A percentile compares a stretch with the other conserved stretches of the same genome.
phyloP scores from a whole-genome alignment of 2,329 filamentous ascomycete genomes.

The Chrysoporthe puriensis region DNA sequence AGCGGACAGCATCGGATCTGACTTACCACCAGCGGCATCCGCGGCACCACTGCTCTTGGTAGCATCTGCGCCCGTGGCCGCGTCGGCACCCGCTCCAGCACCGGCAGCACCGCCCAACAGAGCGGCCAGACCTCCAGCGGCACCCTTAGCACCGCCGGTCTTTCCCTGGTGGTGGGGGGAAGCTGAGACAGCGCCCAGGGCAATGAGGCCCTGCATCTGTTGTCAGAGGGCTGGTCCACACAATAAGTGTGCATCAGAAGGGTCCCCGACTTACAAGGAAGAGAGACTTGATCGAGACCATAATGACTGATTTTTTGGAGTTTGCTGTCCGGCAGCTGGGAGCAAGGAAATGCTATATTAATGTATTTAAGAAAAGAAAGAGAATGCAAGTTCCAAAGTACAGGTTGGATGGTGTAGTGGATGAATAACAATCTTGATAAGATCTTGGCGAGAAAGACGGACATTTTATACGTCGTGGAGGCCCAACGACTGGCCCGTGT shows the following conservation, averaged over 20 bases:
- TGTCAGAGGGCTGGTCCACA: not conserved
- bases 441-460: not conserved
- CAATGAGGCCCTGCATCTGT: not conserved
- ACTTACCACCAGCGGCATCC: not conserved
- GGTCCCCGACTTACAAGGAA: conserved; percentile 1
- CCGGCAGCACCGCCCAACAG: conserved; percentile 8
- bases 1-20: not conserved
- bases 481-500: not conserved
- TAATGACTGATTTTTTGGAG: conserved; percentile 1
- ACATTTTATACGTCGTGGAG: not conserved
- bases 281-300: conserved; percentile 20
- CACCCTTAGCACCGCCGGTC: conserved; percentile 1
- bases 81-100: not conserved
- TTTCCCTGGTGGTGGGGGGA: conserved; percentile 21
- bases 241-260: not conserved
- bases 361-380: not conserved
- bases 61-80: not conserved
- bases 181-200: conserved; percentile 10
- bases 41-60: not conserved
- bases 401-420: not conserved
- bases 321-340: conserved; percentile 8
- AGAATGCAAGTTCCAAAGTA: not conserved
- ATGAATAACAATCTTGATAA: not conserved
- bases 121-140: conserved; percentile 1
- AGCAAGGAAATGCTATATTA: not conserved